Base-by-base conservation (phyloP, 495 filamentous ascomycete species). In the Hypoxylon fragiforme region DNA sequence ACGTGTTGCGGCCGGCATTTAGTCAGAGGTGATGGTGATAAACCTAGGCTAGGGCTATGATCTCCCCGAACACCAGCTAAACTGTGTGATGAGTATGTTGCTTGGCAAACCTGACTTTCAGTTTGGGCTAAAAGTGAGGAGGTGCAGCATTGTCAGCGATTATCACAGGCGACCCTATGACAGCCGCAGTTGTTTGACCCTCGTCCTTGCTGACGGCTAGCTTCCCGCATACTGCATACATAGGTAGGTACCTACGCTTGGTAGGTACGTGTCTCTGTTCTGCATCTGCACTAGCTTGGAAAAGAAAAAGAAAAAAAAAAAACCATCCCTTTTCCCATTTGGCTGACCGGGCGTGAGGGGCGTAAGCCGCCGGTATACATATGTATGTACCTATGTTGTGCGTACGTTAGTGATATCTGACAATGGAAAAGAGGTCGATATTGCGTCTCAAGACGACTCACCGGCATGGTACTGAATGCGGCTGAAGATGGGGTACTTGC, bases 131-230 rank as follows among this genome's bases (percentile, higher is more conserved):
- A 7, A 35, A 43, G 3, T 5, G 31, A 50, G 35, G 44, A 50
- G 44, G 14, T 50, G 9, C 15, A 24, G 44, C 50, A 34, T 18
- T 49, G 44, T 54, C 40, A 60, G 50, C 57, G 18, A 38, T 11
- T 34, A 14, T 35, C 39, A 46, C 50, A 50, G 40, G 44, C 50
- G 54, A 42, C 19, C 57, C 57, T 60, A 60, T 60, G 44, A 21
- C 45, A 44, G 41, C 30, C 31, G 57, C 57, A 54, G 50, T 20
- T 21, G 22, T 30, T 34, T 30, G 11, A 42, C 37, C 16, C 44
- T 42, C 31, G 18, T 31, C 57, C 50, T 21, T 60, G 57, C 45
- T 45, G 35, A 55, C 36, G 31, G 34, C 44, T 37, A 21, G 24
- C 30, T 24, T 54, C 43, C 43, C 48, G 50, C 45, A 60, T 54